Percentiles rank a stretch among this genome's conserved stretches.
phyloP scores from a whole-genome alignment of 2,329 filamentous ascomycete species.

The Neonectria sp. region DNA sequence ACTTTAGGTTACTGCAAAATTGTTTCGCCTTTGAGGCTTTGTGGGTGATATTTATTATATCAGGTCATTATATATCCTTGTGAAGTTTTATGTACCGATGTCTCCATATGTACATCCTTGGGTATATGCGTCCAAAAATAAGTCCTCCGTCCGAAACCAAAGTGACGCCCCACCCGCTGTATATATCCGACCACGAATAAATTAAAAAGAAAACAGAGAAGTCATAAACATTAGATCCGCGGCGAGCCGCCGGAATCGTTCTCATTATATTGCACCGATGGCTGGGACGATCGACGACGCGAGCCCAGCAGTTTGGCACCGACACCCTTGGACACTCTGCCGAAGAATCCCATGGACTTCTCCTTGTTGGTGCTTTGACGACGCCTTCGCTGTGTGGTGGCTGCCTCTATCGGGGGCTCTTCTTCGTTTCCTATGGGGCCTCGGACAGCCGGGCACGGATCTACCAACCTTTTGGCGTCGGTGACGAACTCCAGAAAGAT shows the following conservation, averaged over 20 bases:
- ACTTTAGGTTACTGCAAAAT: neutral
- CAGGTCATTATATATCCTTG: slow-evolving; percentile 29
- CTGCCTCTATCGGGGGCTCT: slow-evolving; percentile 36
- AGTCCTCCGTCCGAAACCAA: slow-evolving; percentile 37
- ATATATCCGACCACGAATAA: slow-evolving; percentile 32
- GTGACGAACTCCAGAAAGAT: slow-evolving; percentile 63
- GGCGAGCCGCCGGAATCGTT: slow-evolving; percentile 36
- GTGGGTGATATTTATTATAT: slow-evolving; percentile 33
- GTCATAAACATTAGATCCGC: slow-evolving; percentile 38
- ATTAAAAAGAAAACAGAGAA: slow-evolving; percentile 27
- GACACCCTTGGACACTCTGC: slow-evolving; percentile 45
- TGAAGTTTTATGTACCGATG: slow-evolving; percentile 42
- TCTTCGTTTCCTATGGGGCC: slow-evolving; percentile 40
- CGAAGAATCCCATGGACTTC: slow-evolving; percentile 42
- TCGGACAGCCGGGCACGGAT: slow-evolving; percentile 47
- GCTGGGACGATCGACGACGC: slow-evolving; percentile 51
- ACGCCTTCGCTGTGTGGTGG: slow-evolving; percentile 33
- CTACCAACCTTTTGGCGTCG: slow-evolving; percentile 64
- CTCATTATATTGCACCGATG: slow-evolving; percentile 50
- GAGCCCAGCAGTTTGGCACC: slow-evolving; percentile 45
- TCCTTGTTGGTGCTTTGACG: slow-evolving; percentile 34
- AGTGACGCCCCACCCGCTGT: slow-evolving; percentile 40
- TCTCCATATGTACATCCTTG: slow-evolving; percentile 32
- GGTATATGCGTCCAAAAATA: slow-evolving; percentile 40
- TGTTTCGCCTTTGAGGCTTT: slow-evolving; percentile 32